phyloP scores from a whole-genome alignment of 2,329 filamentous ascomycete species.

The Neonectria punicea region DNA sequence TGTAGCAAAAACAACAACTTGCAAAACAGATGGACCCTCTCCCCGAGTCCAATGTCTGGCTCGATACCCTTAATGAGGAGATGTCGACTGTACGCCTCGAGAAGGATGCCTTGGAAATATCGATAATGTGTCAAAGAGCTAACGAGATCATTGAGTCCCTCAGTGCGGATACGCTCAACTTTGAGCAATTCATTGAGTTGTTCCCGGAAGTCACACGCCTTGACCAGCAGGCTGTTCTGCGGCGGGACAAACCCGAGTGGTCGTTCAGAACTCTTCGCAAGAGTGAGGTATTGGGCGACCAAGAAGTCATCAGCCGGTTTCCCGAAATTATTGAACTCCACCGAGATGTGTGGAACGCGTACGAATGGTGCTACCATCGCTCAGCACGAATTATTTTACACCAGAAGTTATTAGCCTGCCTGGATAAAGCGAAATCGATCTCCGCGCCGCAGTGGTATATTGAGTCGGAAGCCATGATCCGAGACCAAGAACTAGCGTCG shows the following conservation, averaged over 20 bases:
- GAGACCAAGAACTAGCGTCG: slow-evolving; percentile 23
- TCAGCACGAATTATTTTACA: slow-evolving; percentile 51
- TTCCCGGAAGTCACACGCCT: slow-evolving; percentile 46
- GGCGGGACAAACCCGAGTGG: slow-evolving; percentile 49
- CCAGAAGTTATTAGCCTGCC: slow-evolving; percentile 47
- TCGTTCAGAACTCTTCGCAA: slow-evolving; percentile 40
- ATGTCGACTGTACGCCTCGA: slow-evolving; percentile 32
- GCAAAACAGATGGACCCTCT: slow-evolving; percentile 44
- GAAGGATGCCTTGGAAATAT: slow-evolving; percentile 29
- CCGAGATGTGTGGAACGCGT: slow-evolving; percentile 52
- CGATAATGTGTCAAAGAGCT: slow-evolving; percentile 44
- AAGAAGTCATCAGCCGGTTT: slow-evolving; percentile 14
- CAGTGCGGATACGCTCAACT: not conserved
- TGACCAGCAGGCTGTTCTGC: slow-evolving; percentile 44
- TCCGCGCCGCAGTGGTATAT: not conserved
- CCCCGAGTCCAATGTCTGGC: slow-evolving; percentile 44
- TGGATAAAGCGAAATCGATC: slow-evolving; percentile 22
- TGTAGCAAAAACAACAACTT: slow-evolving; percentile 50
- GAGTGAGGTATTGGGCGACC: slow-evolving; percentile 27
- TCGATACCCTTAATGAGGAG: slow-evolving; percentile 45
- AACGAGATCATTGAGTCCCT: slow-evolving; percentile 40
- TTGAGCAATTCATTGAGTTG: slow-evolving; percentile 34
- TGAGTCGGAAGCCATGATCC: not conserved
- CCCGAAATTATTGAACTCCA: slow-evolving; percentile 48
- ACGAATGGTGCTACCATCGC: slow-evolving; percentile 55